phyloP scores from a whole-genome alignment of 2,329 filamentous ascomycete species.

The Rhinocladiella mackenziei region DNA sequence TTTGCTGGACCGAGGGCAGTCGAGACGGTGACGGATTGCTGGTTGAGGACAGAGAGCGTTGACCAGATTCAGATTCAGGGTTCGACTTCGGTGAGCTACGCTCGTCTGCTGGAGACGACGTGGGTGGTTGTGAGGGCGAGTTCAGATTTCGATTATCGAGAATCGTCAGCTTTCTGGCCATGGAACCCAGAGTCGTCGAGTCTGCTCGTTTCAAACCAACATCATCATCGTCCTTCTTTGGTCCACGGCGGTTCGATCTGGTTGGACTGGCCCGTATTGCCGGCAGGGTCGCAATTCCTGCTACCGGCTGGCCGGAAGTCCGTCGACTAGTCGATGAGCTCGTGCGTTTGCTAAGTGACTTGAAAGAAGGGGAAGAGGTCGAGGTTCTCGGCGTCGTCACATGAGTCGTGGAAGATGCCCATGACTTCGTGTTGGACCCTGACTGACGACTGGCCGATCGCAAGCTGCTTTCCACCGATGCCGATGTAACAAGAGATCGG shows the following conservation, averaged over 20 bases:
- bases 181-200: conserved; percentile 26
- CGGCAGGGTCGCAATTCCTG: conserved; percentile 16
- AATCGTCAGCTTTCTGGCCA: conserved; percentile 18
- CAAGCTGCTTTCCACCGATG: conserved; percentile 20
- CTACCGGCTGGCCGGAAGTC: conserved; percentile 13
- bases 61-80: conserved; percentile 8
- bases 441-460: conserved; percentile 14
- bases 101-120: too few relatives aligned
- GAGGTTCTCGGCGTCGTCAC: conserved; percentile 13
- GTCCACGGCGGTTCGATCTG: background rate
- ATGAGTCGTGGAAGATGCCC: conserved; percentile 14
- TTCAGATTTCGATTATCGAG: conserved; percentile 12
- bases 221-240: conserved; percentile 5
- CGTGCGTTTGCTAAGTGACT: conserved; percentile 11
- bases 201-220: conserved; percentile 28
- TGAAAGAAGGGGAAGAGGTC: conserved; percentile 6
- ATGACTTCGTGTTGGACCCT: conserved; percentile 17
- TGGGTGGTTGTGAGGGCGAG: background rate
- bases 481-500: conserved; percentile 17
- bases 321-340: conserved; percentile 19
- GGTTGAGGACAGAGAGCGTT: background rate
- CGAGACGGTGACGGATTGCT: conserved; percentile 1
- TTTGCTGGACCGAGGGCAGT: too few relatives aligned
- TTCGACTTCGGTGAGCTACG: too few relatives aligned
- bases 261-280: conserved; percentile 23